A percentile compares a stretch with the other conserved stretches of the same genome.
These are phyloP conservation scores for Paraphaeosphaeria minitans DNA, from an alignment of 2,329 filamentous ascomycete species.

Conservation along the genomic window DNA sequence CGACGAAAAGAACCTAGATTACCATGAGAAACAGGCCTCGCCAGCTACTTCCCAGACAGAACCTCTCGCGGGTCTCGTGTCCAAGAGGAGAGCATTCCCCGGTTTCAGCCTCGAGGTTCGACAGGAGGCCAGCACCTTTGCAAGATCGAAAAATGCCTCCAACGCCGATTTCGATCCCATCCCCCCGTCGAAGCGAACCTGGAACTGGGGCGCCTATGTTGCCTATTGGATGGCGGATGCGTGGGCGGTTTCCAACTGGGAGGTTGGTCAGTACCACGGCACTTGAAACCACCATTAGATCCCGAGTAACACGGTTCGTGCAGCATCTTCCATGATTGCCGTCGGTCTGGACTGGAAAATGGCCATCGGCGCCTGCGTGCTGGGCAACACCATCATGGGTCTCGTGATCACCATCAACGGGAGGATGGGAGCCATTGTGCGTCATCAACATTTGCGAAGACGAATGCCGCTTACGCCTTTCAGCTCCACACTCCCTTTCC, in stretches of 20 bases:
- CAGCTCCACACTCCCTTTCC: constrained; percentile 34
- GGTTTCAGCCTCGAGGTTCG: constrained; percentile 38
- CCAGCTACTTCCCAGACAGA: constrained; percentile 28
- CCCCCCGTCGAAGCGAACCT: constrained; percentile 46
- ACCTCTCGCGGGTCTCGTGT: constrained; percentile 27
- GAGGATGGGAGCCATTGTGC: constrained; percentile 31
- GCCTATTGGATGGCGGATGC: constrained; percentile 50
- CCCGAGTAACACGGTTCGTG: neutral
- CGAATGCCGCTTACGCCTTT: constrained; percentile 8
- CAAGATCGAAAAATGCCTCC: constrained; percentile 38
- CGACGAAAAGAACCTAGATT: constrained; percentile 14
- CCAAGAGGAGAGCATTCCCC: constrained; percentile 26
- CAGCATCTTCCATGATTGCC: constrained; percentile 37
- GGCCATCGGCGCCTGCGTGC: constrained; percentile 41
- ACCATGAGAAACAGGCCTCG: constrained; percentile 24
- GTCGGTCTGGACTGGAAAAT: constrained; percentile 34
- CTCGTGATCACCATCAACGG: constrained; percentile 35
- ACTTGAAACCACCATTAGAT: neutral
- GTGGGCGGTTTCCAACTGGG: constrained; percentile 48
- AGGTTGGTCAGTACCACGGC: constrained; percentile 34
- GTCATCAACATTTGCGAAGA: neutral
- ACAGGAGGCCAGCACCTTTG: constrained; percentile 45
- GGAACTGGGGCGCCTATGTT: constrained; percentile 41
- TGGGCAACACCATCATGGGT: constrained; percentile 38
- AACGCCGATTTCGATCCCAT: constrained; percentile 49